These are phyloP conservation scores for Malbranchea cinnamomea DNA, from an alignment of 2,329 filamentous ascomycete genomes.

Conservation along the genomic window DNA sequence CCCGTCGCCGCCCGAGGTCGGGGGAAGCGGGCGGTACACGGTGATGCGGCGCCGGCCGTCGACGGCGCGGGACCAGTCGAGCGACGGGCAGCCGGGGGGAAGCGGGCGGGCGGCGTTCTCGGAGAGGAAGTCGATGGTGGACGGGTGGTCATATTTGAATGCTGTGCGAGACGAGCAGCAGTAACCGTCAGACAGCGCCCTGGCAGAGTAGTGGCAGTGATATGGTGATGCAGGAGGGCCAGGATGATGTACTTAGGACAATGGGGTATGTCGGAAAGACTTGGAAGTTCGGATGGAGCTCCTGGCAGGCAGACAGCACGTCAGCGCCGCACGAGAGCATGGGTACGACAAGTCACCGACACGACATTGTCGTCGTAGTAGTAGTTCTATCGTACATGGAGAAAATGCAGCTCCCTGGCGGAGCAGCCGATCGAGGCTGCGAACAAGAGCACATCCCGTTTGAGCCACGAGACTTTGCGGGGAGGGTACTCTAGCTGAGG, in stretches of 20 bases:
- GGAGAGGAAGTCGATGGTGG: constrained; percentile 74
- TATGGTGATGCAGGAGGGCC: constrained; percentile 6
- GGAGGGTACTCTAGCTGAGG: constrained; percentile 18
- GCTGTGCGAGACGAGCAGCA: too few relatives aligned
- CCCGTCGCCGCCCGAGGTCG: constrained; percentile 51
- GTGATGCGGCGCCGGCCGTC: constrained; percentile 71
- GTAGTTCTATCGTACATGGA: constrained; percentile 50
- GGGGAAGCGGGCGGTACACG: constrained; percentile 59
- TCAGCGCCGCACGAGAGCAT: too few relatives aligned
- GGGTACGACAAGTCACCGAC: too few relatives aligned
- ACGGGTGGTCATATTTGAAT: constrained; percentile 61
- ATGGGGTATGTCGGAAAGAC: constrained; percentile 86
- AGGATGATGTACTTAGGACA: constrained; percentile 48
- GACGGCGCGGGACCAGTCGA: constrained; percentile 59
- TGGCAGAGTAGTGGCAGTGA: too few relatives aligned
- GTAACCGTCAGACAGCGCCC: too few relatives aligned
- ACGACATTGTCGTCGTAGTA: too few relatives aligned
- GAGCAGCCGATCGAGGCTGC: constrained; percentile 75
- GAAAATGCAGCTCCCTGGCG: constrained; percentile 63
- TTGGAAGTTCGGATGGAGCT: constrained; percentile 70
- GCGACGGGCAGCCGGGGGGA: constrained; percentile 53
- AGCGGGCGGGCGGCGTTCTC: constrained; percentile 51
- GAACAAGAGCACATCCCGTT: constrained; percentile 78
- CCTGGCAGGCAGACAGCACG: constrained; percentile 33
- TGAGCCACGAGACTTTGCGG: constrained; percentile 48